phyloP scores from a whole-genome alignment of 106 monocot genomes.

The Agapanthus africanus region DNA sequence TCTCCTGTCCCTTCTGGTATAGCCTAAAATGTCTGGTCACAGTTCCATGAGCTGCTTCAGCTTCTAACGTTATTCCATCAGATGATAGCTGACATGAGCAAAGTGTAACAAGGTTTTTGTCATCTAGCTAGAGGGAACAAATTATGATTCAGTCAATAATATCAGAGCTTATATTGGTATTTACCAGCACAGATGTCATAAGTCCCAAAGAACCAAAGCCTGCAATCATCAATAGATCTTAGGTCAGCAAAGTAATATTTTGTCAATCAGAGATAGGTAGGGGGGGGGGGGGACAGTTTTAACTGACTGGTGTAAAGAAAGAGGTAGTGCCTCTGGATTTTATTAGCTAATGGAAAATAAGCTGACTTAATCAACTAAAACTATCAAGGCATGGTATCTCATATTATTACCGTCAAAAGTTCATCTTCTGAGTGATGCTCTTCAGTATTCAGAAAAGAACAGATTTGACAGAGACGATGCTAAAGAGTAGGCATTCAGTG shows the following conservation, averaged over 20 bases:
- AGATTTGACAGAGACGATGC: too few relatives aligned
- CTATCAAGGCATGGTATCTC: too few relatives aligned
- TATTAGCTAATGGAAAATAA: neutral
- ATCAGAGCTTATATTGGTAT: neutral
- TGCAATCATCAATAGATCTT: constrained; percentile 22
- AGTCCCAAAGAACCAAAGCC: constrained; percentile 94
- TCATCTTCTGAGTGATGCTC: too few relatives aligned
- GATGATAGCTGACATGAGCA: constrained; percentile 50
- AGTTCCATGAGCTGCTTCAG: constrained; percentile 97
- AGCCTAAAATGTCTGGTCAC: constrained; percentile 89
- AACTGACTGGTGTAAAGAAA: neutral
- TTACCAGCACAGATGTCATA: constrained; percentile 97
- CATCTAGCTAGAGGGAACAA: constrained; percentile 13
- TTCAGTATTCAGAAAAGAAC: too few relatives aligned
- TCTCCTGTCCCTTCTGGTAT: constrained; percentile 86
- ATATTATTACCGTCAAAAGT: too few relatives aligned
- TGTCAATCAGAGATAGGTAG: too few relatives aligned
- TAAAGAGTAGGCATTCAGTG: too few relatives aligned
- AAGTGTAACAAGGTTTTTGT: neutral
- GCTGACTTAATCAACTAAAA: too few relatives aligned
- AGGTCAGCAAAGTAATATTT: neutral
- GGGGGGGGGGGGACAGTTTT: neutral
- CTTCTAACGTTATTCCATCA: constrained; percentile 95
- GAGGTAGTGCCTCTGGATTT: neutral
- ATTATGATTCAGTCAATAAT: neutral